A percentile compares a stretch with the other conserved stretches of the same genome.
These are phyloP conservation scores for Aureobasidium sp. DNA, from an alignment of 2,329 filamentous ascomycete species.

Conservation along the genomic window DNA sequence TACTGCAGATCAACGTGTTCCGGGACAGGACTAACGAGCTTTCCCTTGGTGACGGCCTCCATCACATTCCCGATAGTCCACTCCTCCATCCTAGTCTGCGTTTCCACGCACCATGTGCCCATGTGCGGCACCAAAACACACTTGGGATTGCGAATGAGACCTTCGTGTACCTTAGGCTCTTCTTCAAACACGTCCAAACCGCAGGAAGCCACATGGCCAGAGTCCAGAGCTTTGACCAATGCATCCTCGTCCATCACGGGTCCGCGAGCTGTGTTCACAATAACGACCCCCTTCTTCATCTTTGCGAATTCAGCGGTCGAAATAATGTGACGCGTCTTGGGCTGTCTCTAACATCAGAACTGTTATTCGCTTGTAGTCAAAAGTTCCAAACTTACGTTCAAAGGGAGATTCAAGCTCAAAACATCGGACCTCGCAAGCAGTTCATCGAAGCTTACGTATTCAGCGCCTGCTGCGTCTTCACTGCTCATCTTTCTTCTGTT, in stretches of 20 bases:
- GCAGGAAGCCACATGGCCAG: constrained; percentile 59
- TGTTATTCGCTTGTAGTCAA: not conserved
- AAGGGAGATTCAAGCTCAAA: constrained; percentile 68
- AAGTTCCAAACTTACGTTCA: constrained; percentile 55
- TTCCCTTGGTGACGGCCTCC: constrained; percentile 52
- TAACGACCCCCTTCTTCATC: constrained; percentile 70
- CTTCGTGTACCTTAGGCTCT: constrained; percentile 68
- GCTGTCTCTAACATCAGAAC: not conserved
- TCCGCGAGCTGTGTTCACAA: constrained; percentile 77
- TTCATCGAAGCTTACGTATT: constrained; percentile 67
- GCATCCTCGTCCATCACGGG: constrained; percentile 76
- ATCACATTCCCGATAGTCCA: constrained; percentile 66
- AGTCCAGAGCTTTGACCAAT: constrained; percentile 63
- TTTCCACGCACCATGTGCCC: constrained; percentile 73
- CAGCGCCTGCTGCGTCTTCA: constrained; percentile 48
- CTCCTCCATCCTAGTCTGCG: constrained; percentile 57
- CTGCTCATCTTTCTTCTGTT: constrained; percentile 56
- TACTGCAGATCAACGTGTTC: constrained; percentile 47
- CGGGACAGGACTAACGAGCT: constrained; percentile 59
- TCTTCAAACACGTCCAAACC: constrained; percentile 79
- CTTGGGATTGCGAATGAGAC: constrained; percentile 59
- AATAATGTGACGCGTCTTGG: constrained; percentile 66
- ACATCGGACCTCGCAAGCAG: constrained; percentile 64
- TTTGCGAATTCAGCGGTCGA: constrained; percentile 59
- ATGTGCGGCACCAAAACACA: constrained; percentile 76